Conservation (phyloP, 1,284 basidiomycete genomes). For the Austroboletus niveus region DNA sequence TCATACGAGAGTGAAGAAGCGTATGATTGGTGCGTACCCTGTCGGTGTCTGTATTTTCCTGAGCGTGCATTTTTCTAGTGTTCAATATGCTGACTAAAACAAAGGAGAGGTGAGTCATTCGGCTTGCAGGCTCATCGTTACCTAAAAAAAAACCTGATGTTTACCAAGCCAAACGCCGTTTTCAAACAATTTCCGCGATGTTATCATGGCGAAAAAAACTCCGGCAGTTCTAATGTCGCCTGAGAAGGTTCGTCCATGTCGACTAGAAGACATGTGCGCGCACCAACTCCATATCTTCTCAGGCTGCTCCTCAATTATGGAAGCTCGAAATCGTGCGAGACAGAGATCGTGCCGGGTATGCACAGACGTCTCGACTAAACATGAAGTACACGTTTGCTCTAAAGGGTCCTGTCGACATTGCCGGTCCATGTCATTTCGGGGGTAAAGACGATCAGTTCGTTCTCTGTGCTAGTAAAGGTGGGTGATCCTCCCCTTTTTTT, state of each 20-base stretch:
- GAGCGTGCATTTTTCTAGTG: conserved; percentile 39
- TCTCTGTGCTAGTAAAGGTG: conserved; percentile 73
- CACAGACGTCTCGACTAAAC: conserved; percentile 47
- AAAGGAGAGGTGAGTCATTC: conserved; percentile 59
- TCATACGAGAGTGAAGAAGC: conserved; percentile 68
- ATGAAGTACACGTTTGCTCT: conserved; percentile 71
- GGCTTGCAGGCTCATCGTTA: neutral
- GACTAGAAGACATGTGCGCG: neutral
- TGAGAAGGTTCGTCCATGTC: conserved; percentile 44
- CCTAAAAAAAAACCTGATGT: conserved; percentile 7
- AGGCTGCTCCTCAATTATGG: conserved; percentile 82
- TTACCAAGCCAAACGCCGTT: conserved; percentile 66
- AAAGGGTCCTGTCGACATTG: conserved; percentile 65
- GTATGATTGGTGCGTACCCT: conserved; percentile 59
- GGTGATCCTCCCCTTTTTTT: neutral
- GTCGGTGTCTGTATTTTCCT: neutral
- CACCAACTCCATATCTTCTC: conserved; percentile 9
- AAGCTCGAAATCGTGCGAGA: conserved; percentile 66
- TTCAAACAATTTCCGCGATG: conserved; percentile 72
- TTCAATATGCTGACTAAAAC: conserved; percentile 65
- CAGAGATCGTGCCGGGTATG: conserved; percentile 34
- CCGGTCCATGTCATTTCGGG: conserved; percentile 77
- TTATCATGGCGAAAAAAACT: conserved; percentile 63
- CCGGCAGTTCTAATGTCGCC: conserved; percentile 60
- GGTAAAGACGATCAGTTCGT: conserved; percentile 75